Percentiles rank a stretch among this genome's conserved stretches.
Evolutionary conservation across 805 yeast genomes (phyloP).

Genomic region (Yarrowia sp.): DNA sequence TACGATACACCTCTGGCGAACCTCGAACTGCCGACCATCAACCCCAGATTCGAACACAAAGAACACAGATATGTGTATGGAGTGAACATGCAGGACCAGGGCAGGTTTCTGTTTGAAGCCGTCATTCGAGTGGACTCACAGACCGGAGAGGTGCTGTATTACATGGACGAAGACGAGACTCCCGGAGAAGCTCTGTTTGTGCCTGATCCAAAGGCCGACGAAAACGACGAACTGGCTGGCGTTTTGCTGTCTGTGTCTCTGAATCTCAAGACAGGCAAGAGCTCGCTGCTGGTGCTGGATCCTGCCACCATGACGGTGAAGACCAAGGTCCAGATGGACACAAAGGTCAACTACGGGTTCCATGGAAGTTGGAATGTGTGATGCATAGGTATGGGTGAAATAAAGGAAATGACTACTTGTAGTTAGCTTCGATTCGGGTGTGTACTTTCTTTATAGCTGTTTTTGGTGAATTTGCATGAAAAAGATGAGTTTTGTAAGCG

Average conservation of each 20-base stretch:
- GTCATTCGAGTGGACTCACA: neutral
- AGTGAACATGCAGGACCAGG: slow-evolving; percentile 28
- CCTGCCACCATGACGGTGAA: slow-evolving; percentile 19
- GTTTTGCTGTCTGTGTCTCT: neutral
- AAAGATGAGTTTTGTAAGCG: no score
- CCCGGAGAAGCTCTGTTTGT: slow-evolving; percentile 33
- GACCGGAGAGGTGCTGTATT: slow-evolving; percentile 9
- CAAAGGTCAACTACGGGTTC: slow-evolving; percentile 20
- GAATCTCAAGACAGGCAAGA: neutral
- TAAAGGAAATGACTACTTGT: no score
- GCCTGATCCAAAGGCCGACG: slow-evolving; percentile 12
- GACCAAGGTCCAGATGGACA: slow-evolving; percentile 15
- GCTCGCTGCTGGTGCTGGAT: slow-evolving; percentile 11
- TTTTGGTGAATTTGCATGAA: no score
- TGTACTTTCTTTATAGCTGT: no score
- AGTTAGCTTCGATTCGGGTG: no score
- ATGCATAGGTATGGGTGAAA: no score
- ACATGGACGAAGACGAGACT: slow-evolving; percentile 15
- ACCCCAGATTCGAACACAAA: slow-evolving; percentile 5
- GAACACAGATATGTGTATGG: slow-evolving; percentile 17
- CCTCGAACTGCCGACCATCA: slow-evolving; percentile 18
- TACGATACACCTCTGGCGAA: slow-evolving; percentile 10
- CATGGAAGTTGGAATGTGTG: slow-evolving; percentile 5
- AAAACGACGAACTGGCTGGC: slow-evolving; percentile 13
- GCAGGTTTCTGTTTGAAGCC: slow-evolving; percentile 20